Base-by-base conservation (phyloP, 2,329 filamentous ascomycete genomes). In the Aspergillus sp. region DNA sequence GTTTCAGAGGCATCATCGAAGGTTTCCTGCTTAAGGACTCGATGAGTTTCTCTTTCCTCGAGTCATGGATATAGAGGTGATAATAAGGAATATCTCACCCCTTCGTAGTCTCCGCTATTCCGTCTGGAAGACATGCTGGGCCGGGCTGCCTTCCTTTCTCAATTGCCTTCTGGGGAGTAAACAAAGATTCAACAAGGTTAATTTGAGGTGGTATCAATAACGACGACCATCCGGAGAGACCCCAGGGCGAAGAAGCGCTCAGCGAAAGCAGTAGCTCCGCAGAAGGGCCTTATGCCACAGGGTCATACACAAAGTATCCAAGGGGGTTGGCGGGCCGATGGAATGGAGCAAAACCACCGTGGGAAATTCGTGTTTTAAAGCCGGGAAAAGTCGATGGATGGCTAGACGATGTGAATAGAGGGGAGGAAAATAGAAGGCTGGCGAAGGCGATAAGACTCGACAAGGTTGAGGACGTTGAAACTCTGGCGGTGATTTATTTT, bases 1-100 rank as follows among this genome's bases (percentile, higher is more conserved):
- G 64, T 51, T 65, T 73, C 59, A 75, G 79, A 65, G 43, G 88
- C 89, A 74, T 95, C 89, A 70, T 95, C 88, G 60, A 94, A 95
- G 11, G 79, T 79, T 58, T 90, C 85, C 84, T 88, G 62, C 13
- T 46, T 33, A 27, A n/a, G 38, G 37, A 35, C 43, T 34, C 37
- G 33, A 43, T 52, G 47, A 50, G 34, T 44, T 49, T 40, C 30
- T 27, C 37, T 41, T 33, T 6, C 31, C 31, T 39, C n/a, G n/a
- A 39, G 35, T 33, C 13, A 27, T 30, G 9, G 13, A n/a, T n/a
- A 28, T 12, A 28, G 39, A 27, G 52, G 19, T 19, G 19, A 19
- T 19, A 19, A 19, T 19, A 19, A 19, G 19, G 19, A 19, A 19
- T 19, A 19, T 19, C 62, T 57, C 44, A 72, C 69, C 58, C 64